These are phyloP conservation scores for Zelopaecilomyces penicillatus DNA, from an alignment of 2,329 filamentous ascomycete species.

Conservation along the genomic window DNA sequence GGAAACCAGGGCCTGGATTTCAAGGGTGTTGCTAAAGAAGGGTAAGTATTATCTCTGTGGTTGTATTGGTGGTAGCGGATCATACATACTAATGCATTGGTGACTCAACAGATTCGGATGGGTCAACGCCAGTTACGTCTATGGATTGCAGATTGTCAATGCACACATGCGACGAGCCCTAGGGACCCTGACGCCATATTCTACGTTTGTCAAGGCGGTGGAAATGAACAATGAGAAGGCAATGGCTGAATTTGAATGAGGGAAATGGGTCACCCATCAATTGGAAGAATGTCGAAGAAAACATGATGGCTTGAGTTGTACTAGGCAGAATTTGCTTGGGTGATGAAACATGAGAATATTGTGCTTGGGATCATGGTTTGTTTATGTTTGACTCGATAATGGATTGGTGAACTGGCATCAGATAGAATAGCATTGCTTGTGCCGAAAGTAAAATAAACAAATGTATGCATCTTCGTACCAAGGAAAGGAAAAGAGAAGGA, in stretches of 20 bases:
- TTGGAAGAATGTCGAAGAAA: not conserved
- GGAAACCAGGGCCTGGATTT: constrained; percentile 95
- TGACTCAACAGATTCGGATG: constrained; percentile 69
- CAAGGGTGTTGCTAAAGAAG: constrained; percentile 91
- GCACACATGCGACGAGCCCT: constrained; percentile 84
- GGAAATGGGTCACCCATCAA: not conserved
- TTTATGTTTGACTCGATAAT: too few relatives aligned
- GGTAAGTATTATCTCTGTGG: constrained; percentile 50
- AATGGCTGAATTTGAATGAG: constrained; percentile 32
- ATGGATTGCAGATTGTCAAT: constrained; percentile 80
- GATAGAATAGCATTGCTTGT: too few relatives aligned
- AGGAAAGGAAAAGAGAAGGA: too few relatives aligned
- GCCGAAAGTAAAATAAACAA: too few relatives aligned
- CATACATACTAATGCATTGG: constrained; percentile 18
- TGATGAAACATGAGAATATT: too few relatives aligned
- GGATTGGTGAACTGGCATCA: too few relatives aligned
- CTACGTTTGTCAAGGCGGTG: constrained; percentile 67
- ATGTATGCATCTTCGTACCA: too few relatives aligned
- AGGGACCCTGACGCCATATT: constrained; percentile 78
- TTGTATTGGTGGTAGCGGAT: not conserved
- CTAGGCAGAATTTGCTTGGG: too few relatives aligned
- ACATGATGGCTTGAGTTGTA: not conserved
- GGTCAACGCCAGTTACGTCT: constrained; percentile 98
- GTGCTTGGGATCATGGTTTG: too few relatives aligned
- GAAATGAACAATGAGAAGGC: constrained; percentile 46